phyloP scores from a whole-genome alignment of 306 rosid species.

The Glycine soja region DNA sequence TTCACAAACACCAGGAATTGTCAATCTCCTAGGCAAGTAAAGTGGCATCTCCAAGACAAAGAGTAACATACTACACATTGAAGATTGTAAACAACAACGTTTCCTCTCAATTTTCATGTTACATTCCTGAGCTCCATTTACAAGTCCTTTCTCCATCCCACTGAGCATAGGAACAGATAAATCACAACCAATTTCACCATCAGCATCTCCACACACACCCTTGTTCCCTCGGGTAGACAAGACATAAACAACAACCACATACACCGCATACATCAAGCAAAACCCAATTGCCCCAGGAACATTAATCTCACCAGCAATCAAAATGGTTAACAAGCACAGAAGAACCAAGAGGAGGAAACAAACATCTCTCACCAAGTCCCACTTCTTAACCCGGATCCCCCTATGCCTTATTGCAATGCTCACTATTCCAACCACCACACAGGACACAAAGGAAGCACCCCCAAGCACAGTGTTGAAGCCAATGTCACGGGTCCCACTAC shows the following conservation, averaged over 20 bases:
- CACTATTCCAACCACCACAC: constrained; percentile 61
- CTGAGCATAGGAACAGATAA: constrained; percentile 56
- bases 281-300: constrained; percentile 56
- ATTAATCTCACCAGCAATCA: constrained; percentile 53
- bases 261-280: constrained; percentile 53
- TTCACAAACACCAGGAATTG: constrained; percentile 65
- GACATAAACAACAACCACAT: constrained; percentile 56
- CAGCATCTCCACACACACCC: constrained; percentile 43
- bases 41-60: constrained; percentile 59
- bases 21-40: constrained; percentile 59
- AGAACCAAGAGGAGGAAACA: constrained; percentile 60
- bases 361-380: constrained; percentile 59
- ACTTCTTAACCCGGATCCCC: constrained; percentile 45
- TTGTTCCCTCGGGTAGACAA: constrained; percentile 48
- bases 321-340: constrained; percentile 43
- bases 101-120: constrained; percentile 41
- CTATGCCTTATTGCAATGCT: constrained; percentile 50
- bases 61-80: constrained; percentile 36
- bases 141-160: constrained; percentile 54
- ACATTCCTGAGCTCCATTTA: constrained; percentile 44
- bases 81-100: constrained; percentile 42
- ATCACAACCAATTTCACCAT: constrained; percentile 32
- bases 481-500: constrained; percentile 52
- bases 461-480: constrained; percentile 62
- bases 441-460: constrained; percentile 63